A percentile compares a stretch with the other conserved stretches of the same genome.
Evolutionary conservation across 345 rosid genomes (phyloP).

Genomic region (Murraya koenigii): DNA sequence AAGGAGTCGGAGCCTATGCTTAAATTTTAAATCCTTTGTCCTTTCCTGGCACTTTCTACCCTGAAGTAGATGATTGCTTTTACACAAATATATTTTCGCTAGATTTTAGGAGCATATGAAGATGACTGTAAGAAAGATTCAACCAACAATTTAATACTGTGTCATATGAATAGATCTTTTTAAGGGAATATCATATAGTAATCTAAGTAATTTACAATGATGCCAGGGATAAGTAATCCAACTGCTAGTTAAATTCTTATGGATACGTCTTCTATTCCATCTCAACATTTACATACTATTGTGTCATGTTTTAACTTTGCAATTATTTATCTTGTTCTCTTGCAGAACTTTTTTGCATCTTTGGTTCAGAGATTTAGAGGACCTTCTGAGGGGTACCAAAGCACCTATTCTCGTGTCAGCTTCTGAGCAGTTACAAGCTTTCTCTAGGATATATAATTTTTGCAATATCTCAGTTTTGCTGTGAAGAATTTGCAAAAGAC

Average conservation of each 20-base stretch:
- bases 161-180: neutral
- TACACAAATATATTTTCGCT: neutral
- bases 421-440: slow-evolving; percentile 42
- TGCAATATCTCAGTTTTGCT: slow-evolving; percentile 2
- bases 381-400: slow-evolving; percentile 49
- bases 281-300: neutral
- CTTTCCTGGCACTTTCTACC: neutral
- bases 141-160: neutral
- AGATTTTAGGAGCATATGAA: neutral
- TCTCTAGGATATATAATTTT: slow-evolving; percentile 2
- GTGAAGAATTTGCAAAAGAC: neutral
- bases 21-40: neutral
- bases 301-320: neutral
- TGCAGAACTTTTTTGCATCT: slow-evolving; percentile 60
- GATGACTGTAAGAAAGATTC: neutral
- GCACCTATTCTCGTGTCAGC: slow-evolving; percentile 68
- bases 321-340: neutral
- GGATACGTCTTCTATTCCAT: neutral
- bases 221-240: neutral
- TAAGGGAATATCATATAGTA: neutral
- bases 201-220: neutral
- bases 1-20: neutral
- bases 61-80: neutral
- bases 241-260: neutral
- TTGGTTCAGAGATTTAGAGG: slow-evolving; percentile 56